phyloP scores from a whole-genome alignment of 2,329 filamentous ascomycete species.

The Ramularia collo-cygni region DNA sequence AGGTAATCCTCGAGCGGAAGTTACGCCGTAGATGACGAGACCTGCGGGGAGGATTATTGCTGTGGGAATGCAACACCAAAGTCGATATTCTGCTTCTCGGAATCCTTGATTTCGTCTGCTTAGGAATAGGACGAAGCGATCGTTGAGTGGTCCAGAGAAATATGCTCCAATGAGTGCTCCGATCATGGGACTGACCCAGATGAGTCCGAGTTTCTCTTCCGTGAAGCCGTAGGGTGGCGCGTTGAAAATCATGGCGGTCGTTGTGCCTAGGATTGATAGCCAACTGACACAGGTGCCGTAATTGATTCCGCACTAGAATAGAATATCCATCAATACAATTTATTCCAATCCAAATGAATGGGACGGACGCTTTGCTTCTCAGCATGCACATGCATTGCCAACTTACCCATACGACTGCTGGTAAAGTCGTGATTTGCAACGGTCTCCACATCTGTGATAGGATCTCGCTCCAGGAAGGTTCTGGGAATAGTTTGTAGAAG shows the following conservation, averaged over 20 bases:
- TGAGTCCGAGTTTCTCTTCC: slow-evolving; percentile 31
- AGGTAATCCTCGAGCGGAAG: slow-evolving; percentile 39
- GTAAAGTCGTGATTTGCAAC: too few species aligned
- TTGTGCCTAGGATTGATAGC: slow-evolving; percentile 31
- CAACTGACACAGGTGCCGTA: slow-evolving; percentile 31
- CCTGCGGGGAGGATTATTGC: slow-evolving; percentile 38
- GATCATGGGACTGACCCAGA: slow-evolving; percentile 30
- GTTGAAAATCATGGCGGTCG: slow-evolving; percentile 31
- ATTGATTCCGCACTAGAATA: slow-evolving; percentile 33
- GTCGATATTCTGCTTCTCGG: slow-evolving; percentile 33
- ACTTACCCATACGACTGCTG: too few species aligned
- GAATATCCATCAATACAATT: too few species aligned
- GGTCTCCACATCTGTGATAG: too few species aligned
- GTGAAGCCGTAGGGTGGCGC: slow-evolving; percentile 30
- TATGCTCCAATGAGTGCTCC: slow-evolving; percentile 31
- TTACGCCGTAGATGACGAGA: slow-evolving; percentile 41
- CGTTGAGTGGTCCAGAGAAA: slow-evolving; percentile 30
- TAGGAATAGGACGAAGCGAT: slow-evolving; percentile 26
- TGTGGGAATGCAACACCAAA: slow-evolving; percentile 33
- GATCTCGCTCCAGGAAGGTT: too few species aligned
- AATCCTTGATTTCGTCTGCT: slow-evolving; percentile 33
- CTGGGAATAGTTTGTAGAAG: slow-evolving; percentile 47
- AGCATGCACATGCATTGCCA: too few species aligned
- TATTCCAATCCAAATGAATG: too few species aligned
- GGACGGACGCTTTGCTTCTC: too few species aligned